Base-by-base conservation (phyloP, 2,329 filamentous ascomycete species). In the Lasiodiplodia sp. region DNA sequence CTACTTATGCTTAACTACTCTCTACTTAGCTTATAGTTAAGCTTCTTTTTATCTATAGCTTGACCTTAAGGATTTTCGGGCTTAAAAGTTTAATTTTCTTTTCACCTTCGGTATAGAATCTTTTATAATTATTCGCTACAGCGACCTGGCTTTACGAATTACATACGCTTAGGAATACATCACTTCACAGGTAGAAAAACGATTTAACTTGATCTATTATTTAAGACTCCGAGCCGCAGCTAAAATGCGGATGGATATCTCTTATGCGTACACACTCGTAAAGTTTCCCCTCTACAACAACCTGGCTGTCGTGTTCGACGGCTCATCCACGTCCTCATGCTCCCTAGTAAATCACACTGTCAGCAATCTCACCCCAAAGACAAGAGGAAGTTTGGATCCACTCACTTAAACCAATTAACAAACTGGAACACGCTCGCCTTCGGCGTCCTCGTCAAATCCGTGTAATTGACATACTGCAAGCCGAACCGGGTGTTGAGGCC, bases 351-450 rank as follows among this genome's bases (percentile, higher is more conserved):
- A 23, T 23, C 5, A 23, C 2, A 31, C 21, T 34, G 40, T 49
- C 16, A n/a, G 23, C n/a, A 4, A 7, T 37, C 23, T 16, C 14
- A 4, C 21, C 23, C 21, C 14, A 16, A n/a, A 52, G 8, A 52
- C 4, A 10, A n/a, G 1, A 4, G 23, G 28, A 25, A 28, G 16
- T 2, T 10, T 3, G 4, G 7, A 14, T 47, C 31, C 23, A 69
- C 69, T 69, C 72, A 70, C 73, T 76, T 76, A 70, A 82, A 82
- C 80, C 80, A 83, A 60, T 81, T 78, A 71, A 82, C 68, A 47
- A 80, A 78, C 71, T 82, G 80, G 67, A 82, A 82, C 73, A 81
- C 70, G 62, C 77, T 81, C 2, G 80, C 81, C 71, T 83, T 82
- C 1, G 80, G 80, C 49, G 76, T 78, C 69, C 81, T 73, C 71